Conservation (phyloP, 1,284 basidiomycete genomes). For the Fomitiporia mediterranea region DNA sequence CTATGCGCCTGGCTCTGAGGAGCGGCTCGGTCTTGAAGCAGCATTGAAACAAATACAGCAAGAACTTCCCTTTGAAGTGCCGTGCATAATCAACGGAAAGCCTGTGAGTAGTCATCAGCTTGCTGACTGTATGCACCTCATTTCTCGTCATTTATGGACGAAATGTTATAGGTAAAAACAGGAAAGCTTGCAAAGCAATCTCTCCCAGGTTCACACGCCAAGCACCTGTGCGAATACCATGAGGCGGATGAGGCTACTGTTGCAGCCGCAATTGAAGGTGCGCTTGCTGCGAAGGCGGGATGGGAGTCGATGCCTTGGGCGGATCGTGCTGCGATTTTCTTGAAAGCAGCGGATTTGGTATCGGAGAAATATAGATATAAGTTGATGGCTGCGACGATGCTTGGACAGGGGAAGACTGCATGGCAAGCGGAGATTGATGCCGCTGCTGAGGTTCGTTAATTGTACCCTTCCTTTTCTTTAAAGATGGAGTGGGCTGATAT, state of each 20-base stretch:
- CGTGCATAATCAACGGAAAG: constrained; percentile 89
- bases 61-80: constrained; percentile 85
- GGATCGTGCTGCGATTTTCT: constrained; percentile 95
- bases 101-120: constrained; percentile 48
- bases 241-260: constrained; percentile 81
- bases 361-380: constrained; percentile 93
- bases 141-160: neutral
- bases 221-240: constrained; percentile 82
- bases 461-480: neutral
- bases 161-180: constrained; percentile 64
- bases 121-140: neutral
- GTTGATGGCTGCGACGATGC: constrained; percentile 94
- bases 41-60: constrained; percentile 81
- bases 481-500: neutral
- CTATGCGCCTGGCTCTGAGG: constrained; percentile 79
- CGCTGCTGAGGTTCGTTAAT: constrained; percentile 78
- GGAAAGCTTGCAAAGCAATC: constrained; percentile 77
- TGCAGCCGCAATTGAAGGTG: constrained; percentile 79
- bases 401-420: constrained; percentile 98
- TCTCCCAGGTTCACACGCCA: constrained; percentile 81
- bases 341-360: constrained; percentile 94
- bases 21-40: constrained; percentile 72
- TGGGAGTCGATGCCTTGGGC: constrained; percentile 97
- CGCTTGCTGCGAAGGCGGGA: constrained; percentile 77
- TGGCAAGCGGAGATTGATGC: constrained; percentile 99